Percentiles rank a stretch among this genome's conserved stretches.
phyloP scores from a whole-genome alignment of 345 rosid genomes.

The Carallia pectinifolia region DNA sequence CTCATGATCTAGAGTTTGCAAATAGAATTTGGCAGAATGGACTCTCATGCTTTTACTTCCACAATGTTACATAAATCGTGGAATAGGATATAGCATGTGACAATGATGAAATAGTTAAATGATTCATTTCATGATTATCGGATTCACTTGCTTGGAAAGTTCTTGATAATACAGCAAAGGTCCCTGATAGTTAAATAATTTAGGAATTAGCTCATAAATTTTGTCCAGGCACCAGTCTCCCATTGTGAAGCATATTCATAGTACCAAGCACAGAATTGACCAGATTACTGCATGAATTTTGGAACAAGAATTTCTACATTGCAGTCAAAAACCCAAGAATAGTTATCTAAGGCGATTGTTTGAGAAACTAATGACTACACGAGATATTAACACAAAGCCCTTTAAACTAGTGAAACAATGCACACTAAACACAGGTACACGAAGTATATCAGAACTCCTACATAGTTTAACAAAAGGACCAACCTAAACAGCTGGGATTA shows the following conservation, averaged over 20 bases:
- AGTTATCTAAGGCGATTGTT: background rate
- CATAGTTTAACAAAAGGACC: background rate
- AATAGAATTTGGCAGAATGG: background rate
- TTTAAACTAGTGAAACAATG: too few species aligned
- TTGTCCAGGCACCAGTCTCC: background rate
- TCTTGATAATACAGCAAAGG: background rate
- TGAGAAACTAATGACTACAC: background rate
- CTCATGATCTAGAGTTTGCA: background rate
- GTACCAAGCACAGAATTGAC: background rate
- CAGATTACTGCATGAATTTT: conserved; percentile 1
- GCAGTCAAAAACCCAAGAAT: background rate
- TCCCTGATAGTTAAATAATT: background rate
- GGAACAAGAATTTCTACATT: conserved; percentile 1
- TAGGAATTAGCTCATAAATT: background rate
- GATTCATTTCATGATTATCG: too few species aligned
- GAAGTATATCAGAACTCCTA: background rate
- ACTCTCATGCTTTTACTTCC: too few species aligned
- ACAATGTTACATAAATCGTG: too few species aligned
- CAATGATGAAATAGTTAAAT: too few species aligned
- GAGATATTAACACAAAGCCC: too few species aligned
- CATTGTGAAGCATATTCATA: background rate
- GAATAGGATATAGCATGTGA: too few species aligned
- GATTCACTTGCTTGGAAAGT: too few species aligned
- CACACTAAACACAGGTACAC: background rate
- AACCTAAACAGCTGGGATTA: background rate